A percentile compares a stretch with the other conserved stretches of the same genome.
phyloP scores from a whole-genome alignment of 345 rosid species.

The Toxicodendron radicans region DNA sequence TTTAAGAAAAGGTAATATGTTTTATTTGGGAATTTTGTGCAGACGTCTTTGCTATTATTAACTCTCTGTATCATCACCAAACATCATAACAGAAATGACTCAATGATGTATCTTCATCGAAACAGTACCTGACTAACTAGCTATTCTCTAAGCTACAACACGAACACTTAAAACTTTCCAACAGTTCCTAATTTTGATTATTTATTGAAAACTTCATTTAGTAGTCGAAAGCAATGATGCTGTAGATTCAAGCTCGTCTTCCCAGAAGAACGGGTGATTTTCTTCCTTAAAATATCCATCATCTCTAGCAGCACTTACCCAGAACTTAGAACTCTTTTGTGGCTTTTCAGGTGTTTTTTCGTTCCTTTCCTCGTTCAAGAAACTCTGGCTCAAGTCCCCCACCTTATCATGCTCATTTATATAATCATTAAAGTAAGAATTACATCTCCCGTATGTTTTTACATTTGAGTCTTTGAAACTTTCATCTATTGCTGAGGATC shows the following conservation, averaged over 20 bases:
- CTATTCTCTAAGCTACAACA: background rate
- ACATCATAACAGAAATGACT: no score
- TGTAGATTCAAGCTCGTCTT: slow-evolving; percentile 12
- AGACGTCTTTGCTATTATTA: no score
- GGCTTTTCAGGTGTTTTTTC: background rate
- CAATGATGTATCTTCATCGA: background rate
- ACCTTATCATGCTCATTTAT: slow-evolving; percentile 13
- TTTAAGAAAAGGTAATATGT: no score
- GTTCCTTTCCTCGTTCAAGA: background rate
- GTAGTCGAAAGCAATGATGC: slow-evolving; percentile 34
- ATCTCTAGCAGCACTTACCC: background rate
- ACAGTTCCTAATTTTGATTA: background rate
- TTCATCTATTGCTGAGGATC: slow-evolving; percentile 22
- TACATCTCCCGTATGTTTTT: slow-evolving; percentile 27
- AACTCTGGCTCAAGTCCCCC: slow-evolving; percentile 1
- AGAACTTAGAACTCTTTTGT: background rate
- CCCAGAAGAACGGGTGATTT: slow-evolving; percentile 46
- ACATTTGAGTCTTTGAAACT: slow-evolving; percentile 14
- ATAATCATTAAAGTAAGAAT: slow-evolving; percentile 16
- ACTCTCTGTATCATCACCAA: no score
- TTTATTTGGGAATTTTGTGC: no score
- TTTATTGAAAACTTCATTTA: background rate
- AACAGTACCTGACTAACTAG: background rate
- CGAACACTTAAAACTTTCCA: background rate
- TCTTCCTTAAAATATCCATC: background rate